A percentile compares a stretch with the other conserved stretches of the same genome.
phyloP scores from a whole-genome alignment of 2,329 filamentous ascomycete species.

The Macrophomina phaseolina region DNA sequence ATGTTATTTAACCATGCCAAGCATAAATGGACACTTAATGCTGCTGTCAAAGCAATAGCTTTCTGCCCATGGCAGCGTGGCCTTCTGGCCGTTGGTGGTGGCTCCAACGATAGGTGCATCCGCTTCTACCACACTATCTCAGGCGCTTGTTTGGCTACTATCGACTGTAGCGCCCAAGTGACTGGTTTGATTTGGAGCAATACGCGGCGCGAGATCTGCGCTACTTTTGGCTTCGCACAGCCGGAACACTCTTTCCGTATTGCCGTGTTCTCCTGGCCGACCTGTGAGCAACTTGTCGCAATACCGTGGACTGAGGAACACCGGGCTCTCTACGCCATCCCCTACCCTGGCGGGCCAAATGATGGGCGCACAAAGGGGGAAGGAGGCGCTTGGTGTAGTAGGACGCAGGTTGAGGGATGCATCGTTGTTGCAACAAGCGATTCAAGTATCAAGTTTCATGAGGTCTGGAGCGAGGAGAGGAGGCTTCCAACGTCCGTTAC shows the following conservation, averaged over 20 bases:
- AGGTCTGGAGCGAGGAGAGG: constrained; percentile 80
- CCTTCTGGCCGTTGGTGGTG: constrained; percentile 87
- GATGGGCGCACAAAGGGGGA: constrained; percentile 50
- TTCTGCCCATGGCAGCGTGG: constrained; percentile 94
- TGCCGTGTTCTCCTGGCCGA: constrained; percentile 93
- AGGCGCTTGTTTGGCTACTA: constrained; percentile 83
- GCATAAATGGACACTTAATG: constrained; percentile 78
- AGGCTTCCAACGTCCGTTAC: constrained; percentile 52
- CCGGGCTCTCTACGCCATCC: constrained; percentile 84
- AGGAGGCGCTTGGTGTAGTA: constrained; percentile 60
- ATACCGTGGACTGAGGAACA: constrained; percentile 83
- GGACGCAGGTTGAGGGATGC: constrained; percentile 74
- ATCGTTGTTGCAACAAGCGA: constrained; percentile 93
- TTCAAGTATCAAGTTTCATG: constrained; percentile 91
- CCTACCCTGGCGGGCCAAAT: constrained; percentile 73
- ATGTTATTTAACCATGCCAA: constrained; percentile 65
- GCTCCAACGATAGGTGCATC: constrained; percentile 92
- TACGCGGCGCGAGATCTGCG: constrained; percentile 83
- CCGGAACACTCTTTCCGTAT: constrained; percentile 89
- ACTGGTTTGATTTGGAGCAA: constrained; percentile 91
- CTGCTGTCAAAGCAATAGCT: constrained; percentile 94
- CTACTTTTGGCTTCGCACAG: constrained; percentile 91
- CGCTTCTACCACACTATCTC: constrained; percentile 92
- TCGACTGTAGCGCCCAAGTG: constrained; percentile 90
- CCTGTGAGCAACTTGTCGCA: constrained; percentile 81